A percentile compares a stretch with the other conserved stretches of the same genome.
Conservation (phyloP, 2,329 filamentous ascomycete genomes). For the Pyrenophora seminiperda region DNA sequence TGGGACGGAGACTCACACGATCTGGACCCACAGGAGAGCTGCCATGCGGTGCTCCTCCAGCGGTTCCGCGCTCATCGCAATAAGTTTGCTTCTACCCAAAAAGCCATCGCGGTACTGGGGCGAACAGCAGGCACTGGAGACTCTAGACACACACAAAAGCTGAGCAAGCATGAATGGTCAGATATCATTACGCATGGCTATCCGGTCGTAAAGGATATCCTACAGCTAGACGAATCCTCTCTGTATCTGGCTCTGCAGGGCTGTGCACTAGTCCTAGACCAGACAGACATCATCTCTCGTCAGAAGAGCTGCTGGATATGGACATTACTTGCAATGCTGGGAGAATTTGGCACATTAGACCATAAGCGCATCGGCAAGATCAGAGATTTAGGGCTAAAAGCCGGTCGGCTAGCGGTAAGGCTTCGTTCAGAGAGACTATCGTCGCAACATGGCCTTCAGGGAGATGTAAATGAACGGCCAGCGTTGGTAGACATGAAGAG, state of each 20-base stretch:
- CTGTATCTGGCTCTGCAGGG: conserved; percentile 69
- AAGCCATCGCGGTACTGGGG: not conserved
- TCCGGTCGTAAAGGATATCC: conserved; percentile 58
- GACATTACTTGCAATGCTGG: conserved; percentile 76
- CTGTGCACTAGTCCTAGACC: conserved; percentile 66
- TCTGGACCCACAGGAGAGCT: conserved; percentile 63
- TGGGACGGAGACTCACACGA: conserved; percentile 13
- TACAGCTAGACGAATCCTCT: conserved; percentile 65
- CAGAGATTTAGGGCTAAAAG: conserved; percentile 78
- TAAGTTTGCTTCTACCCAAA: conserved; percentile 61
- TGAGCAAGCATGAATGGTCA: conserved; percentile 46
- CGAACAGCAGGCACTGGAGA: not conserved
- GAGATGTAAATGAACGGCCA: not conserved
- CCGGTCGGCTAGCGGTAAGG: conserved; percentile 62
- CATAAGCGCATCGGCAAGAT: conserved; percentile 77
- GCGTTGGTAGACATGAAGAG: too few species aligned
- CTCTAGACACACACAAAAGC: conserved; percentile 21
- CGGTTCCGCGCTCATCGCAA: conserved; percentile 70
- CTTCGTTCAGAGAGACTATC: conserved; percentile 14
- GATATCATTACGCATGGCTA: conserved; percentile 33
- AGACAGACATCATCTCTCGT: conserved; percentile 63
- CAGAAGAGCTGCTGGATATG: conserved; percentile 83
- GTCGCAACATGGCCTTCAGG: not conserved
- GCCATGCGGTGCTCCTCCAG: conserved; percentile 68
- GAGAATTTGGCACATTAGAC: conserved; percentile 74